These are phyloP conservation scores for Lasiodiplodia hormozganensis DNA, from an alignment of 2,329 filamentous ascomycete species.

Conservation along the genomic window DNA sequence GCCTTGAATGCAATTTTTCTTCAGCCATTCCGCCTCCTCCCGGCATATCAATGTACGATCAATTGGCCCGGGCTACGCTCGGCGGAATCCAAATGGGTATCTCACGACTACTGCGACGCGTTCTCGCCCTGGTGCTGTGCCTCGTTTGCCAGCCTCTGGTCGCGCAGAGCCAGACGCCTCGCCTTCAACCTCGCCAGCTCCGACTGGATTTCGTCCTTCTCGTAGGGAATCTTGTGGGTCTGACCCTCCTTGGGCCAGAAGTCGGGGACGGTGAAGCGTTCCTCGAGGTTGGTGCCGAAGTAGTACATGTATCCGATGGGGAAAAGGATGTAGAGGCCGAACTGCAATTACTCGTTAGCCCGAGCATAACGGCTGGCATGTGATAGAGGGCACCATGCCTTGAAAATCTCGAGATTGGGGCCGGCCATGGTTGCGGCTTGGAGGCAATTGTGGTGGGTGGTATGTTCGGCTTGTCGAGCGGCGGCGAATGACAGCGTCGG, in stretches of 20 bases:
- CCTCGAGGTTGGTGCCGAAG: conserved; percentile 97
- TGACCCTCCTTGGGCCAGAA: conserved; percentile 92
- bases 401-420: conserved; percentile 93
- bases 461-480: neutral
- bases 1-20: conserved; percentile 23
- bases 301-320: conserved; percentile 99
- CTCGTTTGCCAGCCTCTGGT: conserved; percentile 49
- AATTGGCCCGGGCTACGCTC: neutral
- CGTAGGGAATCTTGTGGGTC: conserved; percentile 77
- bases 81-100: neutral
- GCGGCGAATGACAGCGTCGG: conserved; percentile 29
- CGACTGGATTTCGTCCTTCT: conserved; percentile 80
- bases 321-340: conserved; percentile 98
- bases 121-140: conserved; percentile 36
- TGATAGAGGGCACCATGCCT: conserved; percentile 62
- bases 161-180: conserved; percentile 54
- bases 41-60: neutral
- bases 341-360: conserved; percentile 55
- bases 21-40: neutral
- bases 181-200: conserved; percentile 77
- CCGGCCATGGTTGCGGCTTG: conserved; percentile 68
- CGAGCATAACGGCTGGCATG: conserved; percentile 19
- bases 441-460: neutral
- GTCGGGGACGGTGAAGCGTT: conserved; percentile 78
- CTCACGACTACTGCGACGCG: neutral